Base-by-base conservation (phyloP, 768 basidiomycete species). In the Paxillus ammoniavirescens region DNA sequence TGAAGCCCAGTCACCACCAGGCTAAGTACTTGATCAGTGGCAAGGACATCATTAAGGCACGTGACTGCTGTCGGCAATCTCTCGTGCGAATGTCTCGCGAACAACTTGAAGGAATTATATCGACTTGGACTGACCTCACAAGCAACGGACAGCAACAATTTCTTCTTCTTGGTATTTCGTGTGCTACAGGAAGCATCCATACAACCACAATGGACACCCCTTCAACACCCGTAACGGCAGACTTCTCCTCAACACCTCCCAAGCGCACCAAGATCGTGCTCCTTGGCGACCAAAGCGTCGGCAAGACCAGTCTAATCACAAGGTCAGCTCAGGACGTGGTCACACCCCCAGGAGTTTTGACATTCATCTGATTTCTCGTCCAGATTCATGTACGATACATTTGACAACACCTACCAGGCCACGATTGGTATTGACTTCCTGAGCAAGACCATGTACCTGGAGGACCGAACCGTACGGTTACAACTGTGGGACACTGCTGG, bases 401-500 rank as follows among this genome's bases (percentile, higher is more conserved):
- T 99, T 72, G 97, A 99, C 79, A 98, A 98, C 72, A 98, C 96
- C 42, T 99, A 99, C 72, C 92, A 93, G 69, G 93, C 93, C 17
- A 96, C 93, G 9, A 96, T 96, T 67, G 93, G 96, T 53, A 99
- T 99, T 73, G 97, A 99, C 76, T 99, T 99, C 71, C 77, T 99
- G 73, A 96, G 93, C 76, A 99, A 99, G 80, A 98, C 97, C 0
- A 96, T 99, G 93, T 99, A 99, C 73, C 81, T 98, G 53, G 97
- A 99, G 68, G 97, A 99, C 75, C 81, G 97, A 64, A 99, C 97
- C 1, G 96, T 99, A 44, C 83, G 97, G 67, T 75, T 99, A 72
- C 97, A 99, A 68, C 76, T 99, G 14, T 99, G 97, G 97, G 97
- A 99, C 71, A 99, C 97, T 51, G 96, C 96, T 57, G 93, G 92